These are phyloP conservation scores for Tuber microsphaerosporum DNA, from an alignment of 495 filamentous ascomycete species.

Conservation along the genomic window DNA sequence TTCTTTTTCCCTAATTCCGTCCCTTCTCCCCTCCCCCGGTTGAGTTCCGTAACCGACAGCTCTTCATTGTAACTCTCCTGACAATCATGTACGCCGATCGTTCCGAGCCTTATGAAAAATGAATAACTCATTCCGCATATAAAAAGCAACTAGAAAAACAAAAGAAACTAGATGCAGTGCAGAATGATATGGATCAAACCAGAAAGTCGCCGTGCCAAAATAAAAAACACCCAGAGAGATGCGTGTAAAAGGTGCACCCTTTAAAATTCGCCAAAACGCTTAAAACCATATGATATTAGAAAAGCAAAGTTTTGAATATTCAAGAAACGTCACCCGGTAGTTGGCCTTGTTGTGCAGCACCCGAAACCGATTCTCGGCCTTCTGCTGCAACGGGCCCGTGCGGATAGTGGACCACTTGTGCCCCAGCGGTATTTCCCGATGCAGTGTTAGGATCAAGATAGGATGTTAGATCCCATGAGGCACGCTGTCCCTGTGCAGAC, in stretches of 20 bases:
- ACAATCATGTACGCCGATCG: neutral
- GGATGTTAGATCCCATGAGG: conserved; percentile 30
- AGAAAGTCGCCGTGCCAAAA: conserved; percentile 31
- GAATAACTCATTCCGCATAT: conserved; percentile 3
- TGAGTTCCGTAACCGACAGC: neutral
- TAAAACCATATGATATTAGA: conserved; percentile 31
- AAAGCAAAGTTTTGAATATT: conserved; percentile 23
- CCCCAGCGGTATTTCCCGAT: conserved; percentile 29
- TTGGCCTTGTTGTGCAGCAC: conserved; percentile 18
- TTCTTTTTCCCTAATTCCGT: conserved; percentile 10
- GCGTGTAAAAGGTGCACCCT: conserved; percentile 25
- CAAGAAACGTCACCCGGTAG: conserved; percentile 27
- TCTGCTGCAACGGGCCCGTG: conserved; percentile 30
- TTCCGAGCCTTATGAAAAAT: neutral
- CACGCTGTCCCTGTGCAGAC: conserved; percentile 27
- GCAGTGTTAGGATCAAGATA: conserved; percentile 28
- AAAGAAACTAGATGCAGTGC: conserved; percentile 22
- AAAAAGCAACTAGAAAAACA: conserved; percentile 12
- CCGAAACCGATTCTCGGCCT: conserved; percentile 28
- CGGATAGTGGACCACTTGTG: conserved; percentile 33
- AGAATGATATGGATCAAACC: conserved; percentile 29
- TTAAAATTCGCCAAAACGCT: conserved; percentile 39
- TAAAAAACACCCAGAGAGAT: conserved; percentile 17
- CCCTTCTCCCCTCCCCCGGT: conserved; percentile 1
- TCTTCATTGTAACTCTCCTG: neutral